These are phyloP conservation scores for Alnus rubra DNA, from an alignment of 306 rosid genomes.

Conservation along the genomic window DNA sequence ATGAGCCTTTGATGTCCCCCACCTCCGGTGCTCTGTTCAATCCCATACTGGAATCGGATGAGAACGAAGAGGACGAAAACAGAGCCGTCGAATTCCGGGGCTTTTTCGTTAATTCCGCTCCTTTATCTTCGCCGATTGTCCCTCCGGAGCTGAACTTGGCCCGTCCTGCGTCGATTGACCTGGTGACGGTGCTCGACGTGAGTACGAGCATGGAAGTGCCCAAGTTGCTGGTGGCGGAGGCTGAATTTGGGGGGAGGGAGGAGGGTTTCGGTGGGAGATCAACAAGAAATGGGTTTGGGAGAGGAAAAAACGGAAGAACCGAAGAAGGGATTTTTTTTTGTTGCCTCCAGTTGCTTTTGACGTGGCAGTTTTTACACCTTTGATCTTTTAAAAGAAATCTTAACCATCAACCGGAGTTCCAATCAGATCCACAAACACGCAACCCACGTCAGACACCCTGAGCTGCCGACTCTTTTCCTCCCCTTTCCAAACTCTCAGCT, in stretches of 20 bases:
- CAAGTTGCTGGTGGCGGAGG: conserved; percentile 30
- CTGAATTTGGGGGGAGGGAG: too few species aligned
- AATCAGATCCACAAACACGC: background rate
- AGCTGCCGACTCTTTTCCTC: background rate
- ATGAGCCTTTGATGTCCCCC: conserved; percentile 80
- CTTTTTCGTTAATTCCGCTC: conserved; percentile 44
- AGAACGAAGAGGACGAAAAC: conserved; percentile 59
- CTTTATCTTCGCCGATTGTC: conserved; percentile 25
- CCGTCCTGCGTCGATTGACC: conserved; percentile 64
- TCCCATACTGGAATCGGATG: conserved; percentile 88
- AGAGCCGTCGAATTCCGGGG: conserved; percentile 61
- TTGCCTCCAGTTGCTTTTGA: too few species aligned
- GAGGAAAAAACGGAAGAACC: too few species aligned
- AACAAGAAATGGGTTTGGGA: too few species aligned
- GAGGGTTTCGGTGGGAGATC: too few species aligned
- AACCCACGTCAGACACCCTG: background rate
- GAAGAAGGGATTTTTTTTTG: too few species aligned
- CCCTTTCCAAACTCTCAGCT: background rate
- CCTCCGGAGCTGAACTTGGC: conserved; percentile 15
- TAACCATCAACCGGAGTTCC: too few species aligned
- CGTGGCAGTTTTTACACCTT: too few species aligned
- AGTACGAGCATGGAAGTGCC: conserved; percentile 45
- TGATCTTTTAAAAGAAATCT: too few species aligned
- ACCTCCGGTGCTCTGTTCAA: conserved; percentile 66
- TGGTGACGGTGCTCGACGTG: conserved; percentile 75